Base-by-base conservation (phyloP, 371 early-diverging fungal species). In the Zancudomyces culisetae region DNA sequence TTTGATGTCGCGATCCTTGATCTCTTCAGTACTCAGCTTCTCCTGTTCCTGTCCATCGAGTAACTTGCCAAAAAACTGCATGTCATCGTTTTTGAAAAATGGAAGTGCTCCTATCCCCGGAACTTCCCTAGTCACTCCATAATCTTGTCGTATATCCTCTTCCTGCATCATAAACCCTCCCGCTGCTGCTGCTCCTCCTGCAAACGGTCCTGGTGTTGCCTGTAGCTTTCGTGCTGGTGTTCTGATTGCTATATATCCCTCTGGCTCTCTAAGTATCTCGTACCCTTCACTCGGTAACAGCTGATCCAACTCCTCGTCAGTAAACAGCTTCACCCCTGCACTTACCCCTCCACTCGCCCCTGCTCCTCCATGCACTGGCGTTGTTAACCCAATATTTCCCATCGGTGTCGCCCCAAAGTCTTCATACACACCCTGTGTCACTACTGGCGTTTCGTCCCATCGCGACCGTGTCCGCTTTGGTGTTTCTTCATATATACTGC, bases 1-100 rank as follows among this genome's bases (percentile, higher is more conserved):
- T 90, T 96, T 83, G 53, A 96, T 90, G 63, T 92, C 90, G 41
- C 95, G 77, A 64, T 95, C 95, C 66, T 86, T 90, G 50, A 85
- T 65, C 57, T 95, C 97, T 35, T 86, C 93, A 1, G 83, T 71
- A 2, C 83, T 74, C 70, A 96, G 65, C 40, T 76, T 70, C n/a
- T 73, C 71, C 52, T 96, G 95, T 56, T 84, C 84, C 49, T 80
- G 73, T 24, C 86, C 83, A 29, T 87, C 87, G 43, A 94, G 59
- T 35, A 97, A 66, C 63, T 84, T 88, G 42, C 90, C 92, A 67
- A 97, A 97, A 58, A 86, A 85, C 66, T 95, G 88, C 84, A 88
- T 82, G 68, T 97, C 98, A 58, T 92, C 96, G 42, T 82, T 85
- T 67, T 90, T 94, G 70, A 97, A 87, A 59, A 85, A 86, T 2